Base-by-base conservation (phyloP, 164 flowering plant genomes). In the Sedum album region DNA sequence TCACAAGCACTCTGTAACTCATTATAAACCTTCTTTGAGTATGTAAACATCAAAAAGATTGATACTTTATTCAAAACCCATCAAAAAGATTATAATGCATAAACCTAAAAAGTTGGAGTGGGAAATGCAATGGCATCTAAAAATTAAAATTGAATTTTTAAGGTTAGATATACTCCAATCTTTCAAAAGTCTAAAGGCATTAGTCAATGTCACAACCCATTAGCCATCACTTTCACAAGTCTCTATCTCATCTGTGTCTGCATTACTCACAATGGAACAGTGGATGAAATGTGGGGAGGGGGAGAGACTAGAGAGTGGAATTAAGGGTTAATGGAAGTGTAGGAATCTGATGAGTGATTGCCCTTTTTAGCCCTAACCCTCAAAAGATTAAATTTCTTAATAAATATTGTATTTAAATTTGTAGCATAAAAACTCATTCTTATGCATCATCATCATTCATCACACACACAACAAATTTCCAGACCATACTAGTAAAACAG, bases 141-240 rank as follows among this genome's bases (percentile, higher is more conserved):
- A 28, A 28, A 4, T 57, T 57, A 13, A 4, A 57, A 26, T 26
- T 57, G 11, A 30, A 57, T 9, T 26, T 2, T 28, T 10, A 3
- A 11, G 60, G 26, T 49, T 7, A 25, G 28, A 33, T 26, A 26
- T 17, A 15, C n/a, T n/a, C n/a, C n/a, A n/a, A n/a, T n/a, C n/a
- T n/a, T n/a, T n/a, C n/a, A n/a, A 57, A 30, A 14, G 20, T 4
- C 21, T 25, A 57, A 57, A 57, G 62, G 31, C 31, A 14, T 57
- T 57, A 28, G 62, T 57, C 62, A 57, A 57, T 57, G 4, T 57
- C 62, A 57, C 75, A 76, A 33, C 72, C 68, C 74, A 74, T 74
- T 72, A 73, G 76, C 70, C 55, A 75, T 73, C 73, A 7, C 70
- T 73, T 73, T 68, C 80, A 71, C 25, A 71, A 69, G 76, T 71